Evolutionary conservation across 2,329 filamentous ascomycete species (phyloP).

Genomic region (Cylindrodendrum hubeiense): DNA sequence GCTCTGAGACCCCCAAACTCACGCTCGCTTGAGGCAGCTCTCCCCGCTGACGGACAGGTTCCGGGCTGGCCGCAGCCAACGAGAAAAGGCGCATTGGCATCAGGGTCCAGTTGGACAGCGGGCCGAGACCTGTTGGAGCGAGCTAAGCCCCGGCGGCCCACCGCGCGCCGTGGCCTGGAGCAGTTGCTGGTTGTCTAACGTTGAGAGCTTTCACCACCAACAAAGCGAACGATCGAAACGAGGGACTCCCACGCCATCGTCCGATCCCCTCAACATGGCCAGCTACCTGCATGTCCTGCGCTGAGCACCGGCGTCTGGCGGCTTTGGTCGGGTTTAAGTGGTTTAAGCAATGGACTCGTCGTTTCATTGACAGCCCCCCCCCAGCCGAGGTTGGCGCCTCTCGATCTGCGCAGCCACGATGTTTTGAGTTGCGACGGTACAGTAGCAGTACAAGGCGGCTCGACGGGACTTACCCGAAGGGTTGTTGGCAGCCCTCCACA

Average conservation of each 20-base stretch:
- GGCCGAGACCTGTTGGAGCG: neutral
- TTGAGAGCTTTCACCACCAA: slow-evolving; percentile 13
- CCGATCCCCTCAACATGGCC: neutral
- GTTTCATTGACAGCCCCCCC: neutral
- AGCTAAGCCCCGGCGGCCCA: neutral
- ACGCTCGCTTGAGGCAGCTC: neutral
- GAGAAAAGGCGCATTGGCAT: slow-evolving; percentile 40
- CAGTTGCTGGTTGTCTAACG: neutral
- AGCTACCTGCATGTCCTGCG: neutral
- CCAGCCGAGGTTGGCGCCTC: slow-evolving; percentile 31
- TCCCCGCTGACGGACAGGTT: slow-evolving; percentile 31
- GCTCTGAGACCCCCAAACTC: neutral
- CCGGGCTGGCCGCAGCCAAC: slow-evolving; percentile 38
- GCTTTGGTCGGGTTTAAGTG: slow-evolving; percentile 10
- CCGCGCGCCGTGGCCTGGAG: neutral
- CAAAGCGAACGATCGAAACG: slow-evolving; percentile 9
- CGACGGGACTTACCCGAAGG: slow-evolving; percentile 16
- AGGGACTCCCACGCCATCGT: neutral
- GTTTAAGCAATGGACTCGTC: neutral
- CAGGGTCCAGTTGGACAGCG: slow-evolving; percentile 27
- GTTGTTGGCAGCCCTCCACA: slow-evolving; percentile 13
- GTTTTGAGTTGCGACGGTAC: slow-evolving; percentile 26
- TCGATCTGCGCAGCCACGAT: slow-evolving; percentile 26
- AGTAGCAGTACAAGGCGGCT: slow-evolving; percentile 10
- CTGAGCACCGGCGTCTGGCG: neutral